Conservation (phyloP, 148 eudicot genomes). For the Dianthus caryophyllus region DNA sequence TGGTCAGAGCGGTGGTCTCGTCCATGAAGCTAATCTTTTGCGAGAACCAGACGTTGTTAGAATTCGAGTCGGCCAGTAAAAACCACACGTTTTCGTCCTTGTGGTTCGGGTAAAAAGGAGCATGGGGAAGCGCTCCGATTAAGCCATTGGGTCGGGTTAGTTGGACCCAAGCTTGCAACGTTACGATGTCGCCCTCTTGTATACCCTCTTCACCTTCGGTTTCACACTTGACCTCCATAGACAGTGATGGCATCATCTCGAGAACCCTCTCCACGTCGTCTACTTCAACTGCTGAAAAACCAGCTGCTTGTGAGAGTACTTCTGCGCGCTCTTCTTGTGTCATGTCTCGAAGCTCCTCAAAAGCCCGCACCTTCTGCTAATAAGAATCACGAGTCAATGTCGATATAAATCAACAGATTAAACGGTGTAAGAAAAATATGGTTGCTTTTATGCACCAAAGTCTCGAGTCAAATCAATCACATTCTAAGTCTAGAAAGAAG, state of each 20-base stretch:
- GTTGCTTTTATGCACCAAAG: neutral
- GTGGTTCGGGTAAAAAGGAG: constrained; percentile 70
- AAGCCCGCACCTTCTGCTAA: constrained; percentile 63
- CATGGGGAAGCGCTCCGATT: constrained; percentile 77
- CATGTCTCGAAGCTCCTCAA: constrained; percentile 75
- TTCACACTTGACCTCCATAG: constrained; percentile 66
- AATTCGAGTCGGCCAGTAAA: constrained; percentile 64
- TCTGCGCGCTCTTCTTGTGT: constrained; percentile 53
- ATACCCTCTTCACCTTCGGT: constrained; percentile 91
- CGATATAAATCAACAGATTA: constrained; percentile 1
- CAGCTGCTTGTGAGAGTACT: constrained; percentile 58
- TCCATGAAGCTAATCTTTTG: constrained; percentile 80
- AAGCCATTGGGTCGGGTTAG: constrained; percentile 62
- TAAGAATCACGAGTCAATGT: constrained; percentile 5
- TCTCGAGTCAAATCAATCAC: constrained; percentile 11
- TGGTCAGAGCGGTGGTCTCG: constrained; percentile 60
- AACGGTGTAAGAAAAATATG: neutral
- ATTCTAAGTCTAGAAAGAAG: constrained; percentile 5
- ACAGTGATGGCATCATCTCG: constrained; percentile 67
- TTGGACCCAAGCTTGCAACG: constrained; percentile 74
- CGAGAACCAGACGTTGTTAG: constrained; percentile 71
- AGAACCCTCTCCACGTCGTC: constrained; percentile 75
- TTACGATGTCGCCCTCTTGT: constrained; percentile 82
- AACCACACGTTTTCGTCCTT: constrained; percentile 88
- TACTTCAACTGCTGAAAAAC: constrained; percentile 49